Evolutionary conservation across 805 yeast species (phyloP), one percentile per base, ranked within the genome.

Genomic region (Myxozyma udenii): DNA sequence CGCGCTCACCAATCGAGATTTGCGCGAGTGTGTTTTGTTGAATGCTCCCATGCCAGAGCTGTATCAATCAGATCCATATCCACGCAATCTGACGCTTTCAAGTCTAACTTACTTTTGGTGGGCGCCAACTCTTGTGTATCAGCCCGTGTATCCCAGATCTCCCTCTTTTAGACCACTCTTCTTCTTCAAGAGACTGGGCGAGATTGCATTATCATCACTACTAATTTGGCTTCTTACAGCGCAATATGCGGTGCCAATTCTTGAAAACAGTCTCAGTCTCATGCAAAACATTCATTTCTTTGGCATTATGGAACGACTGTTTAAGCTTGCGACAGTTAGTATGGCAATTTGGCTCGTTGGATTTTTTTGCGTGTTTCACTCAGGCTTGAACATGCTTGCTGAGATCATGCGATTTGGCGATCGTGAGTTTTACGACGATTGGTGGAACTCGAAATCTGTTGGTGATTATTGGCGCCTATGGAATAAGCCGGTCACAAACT

Each of bases 371-470:
- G 58, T 74, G 12, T 75, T 75, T 65, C 78, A 75, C 49, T 64
- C 72, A 40, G 61, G 61, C 44, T 65, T 75, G 38, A 75, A 75
- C 52, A 62, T 74, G 22, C 55, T 73, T 12, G 79, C 78, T 4
- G 79, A 75, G 57, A 44, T 74, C 24, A 68, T 74, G 36, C 59
- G 69, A 16, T 75, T 75, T 51, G 76, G 72, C 12, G 78, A 75
- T 61, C 66, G 78, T 18, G 70, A 71, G 6, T 75, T 75, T 62
- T 75, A 75, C 51, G 70, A 66, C 28, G 76, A 74, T 53, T 75
- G 78, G 79, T 75, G 79, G 79, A 75, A 75, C 51, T 70, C 77
- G 1, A 73, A 74, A n/a, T 70, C 77, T 16, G 73, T 75, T 11
- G 74, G 73, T 18, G 66, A 74, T 16, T 75, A 74, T 58, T 75